Percentiles rank a stretch among this genome's conserved stretches.
Conservation (phyloP, 1,284 basidiomycete genomes). For the Peniophora sp. region DNA sequence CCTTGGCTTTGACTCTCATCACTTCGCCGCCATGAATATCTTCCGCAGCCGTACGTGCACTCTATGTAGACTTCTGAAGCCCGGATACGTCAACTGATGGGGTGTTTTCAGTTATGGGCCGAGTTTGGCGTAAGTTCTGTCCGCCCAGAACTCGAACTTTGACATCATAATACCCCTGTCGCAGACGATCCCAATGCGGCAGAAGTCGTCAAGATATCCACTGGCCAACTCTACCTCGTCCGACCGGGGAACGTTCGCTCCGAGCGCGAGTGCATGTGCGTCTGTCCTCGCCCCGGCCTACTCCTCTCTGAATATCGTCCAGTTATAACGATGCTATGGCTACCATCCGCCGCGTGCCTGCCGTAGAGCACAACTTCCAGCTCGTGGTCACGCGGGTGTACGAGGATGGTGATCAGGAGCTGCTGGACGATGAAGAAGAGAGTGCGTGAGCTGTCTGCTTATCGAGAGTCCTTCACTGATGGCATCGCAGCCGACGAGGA, state of each 20-base stretch:
- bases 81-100: slow-evolving; percentile 11
- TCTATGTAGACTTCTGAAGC: slow-evolving; percentile 4
- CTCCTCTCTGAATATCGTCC: slow-evolving; percentile 5
- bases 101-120: slow-evolving; percentile 67
- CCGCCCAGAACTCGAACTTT: slow-evolving; percentile 13
- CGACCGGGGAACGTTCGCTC: slow-evolving; percentile 88
- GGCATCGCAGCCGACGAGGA: slow-evolving; percentile 74
- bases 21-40: slow-evolving; percentile 54
- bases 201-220: slow-evolving; percentile 91
- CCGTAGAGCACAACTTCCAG: slow-evolving; percentile 87
- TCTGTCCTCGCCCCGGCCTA: slow-evolving; percentile 11
- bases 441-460: slow-evolving; percentile 44
- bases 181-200: slow-evolving; percentile 80
- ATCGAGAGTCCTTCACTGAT: slow-evolving; percentile 1
- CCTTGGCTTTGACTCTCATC: slow-evolving; percentile 5
- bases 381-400: slow-evolving; percentile 94
- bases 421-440: slow-evolving; percentile 93
- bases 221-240: slow-evolving; percentile 88
- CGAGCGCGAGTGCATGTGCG: slow-evolving; percentile 95
- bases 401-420: slow-evolving; percentile 91
- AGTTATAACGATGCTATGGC: slow-evolving; percentile 96
- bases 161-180: not conserved
- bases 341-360: slow-evolving; percentile 81
- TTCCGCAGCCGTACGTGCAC: slow-evolving; percentile 70
- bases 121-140: slow-evolving; percentile 83